These are phyloP conservation scores for Tuber borchii DNA, from an alignment of 495 filamentous ascomycete species.

Conservation along the genomic window DNA sequence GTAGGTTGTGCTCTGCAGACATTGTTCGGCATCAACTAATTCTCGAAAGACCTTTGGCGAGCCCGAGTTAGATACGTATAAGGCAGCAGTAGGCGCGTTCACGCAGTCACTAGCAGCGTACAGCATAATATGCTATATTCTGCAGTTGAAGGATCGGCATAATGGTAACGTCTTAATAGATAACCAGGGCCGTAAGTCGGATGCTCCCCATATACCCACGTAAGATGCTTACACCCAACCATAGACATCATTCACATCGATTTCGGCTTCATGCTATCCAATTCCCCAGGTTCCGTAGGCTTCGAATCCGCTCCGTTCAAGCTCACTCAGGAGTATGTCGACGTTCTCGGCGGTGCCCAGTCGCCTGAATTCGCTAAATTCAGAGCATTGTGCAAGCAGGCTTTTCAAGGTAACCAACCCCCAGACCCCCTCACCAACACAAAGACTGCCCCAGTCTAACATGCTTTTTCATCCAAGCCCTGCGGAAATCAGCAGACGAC, in stretches of 20 bases:
- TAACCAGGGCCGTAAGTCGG: conserved; percentile 55
- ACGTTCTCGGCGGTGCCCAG: conserved; percentile 62
- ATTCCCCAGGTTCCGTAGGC: conserved; percentile 67
- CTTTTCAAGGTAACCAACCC: conserved; percentile 63
- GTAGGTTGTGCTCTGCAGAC: conserved; percentile 14
- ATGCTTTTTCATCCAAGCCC: conserved; percentile 46
- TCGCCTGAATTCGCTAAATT: conserved; percentile 59
- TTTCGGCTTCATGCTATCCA: conserved; percentile 76
- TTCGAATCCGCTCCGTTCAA: conserved; percentile 77
- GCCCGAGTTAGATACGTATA: conserved; percentile 56
- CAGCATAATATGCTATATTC: conserved; percentile 66
- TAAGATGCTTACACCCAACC: background rate
- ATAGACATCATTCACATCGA: conserved; percentile 69
- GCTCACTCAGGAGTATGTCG: conserved; percentile 69
- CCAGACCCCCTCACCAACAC: conserved; percentile 13
- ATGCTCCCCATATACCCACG: background rate
- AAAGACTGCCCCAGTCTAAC: conserved; percentile 13
- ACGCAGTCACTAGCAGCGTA: conserved; percentile 65
- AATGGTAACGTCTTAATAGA: conserved; percentile 75
- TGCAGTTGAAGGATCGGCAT: conserved; percentile 74
- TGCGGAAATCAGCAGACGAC: conserved; percentile 63
- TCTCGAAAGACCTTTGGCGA: conserved; percentile 54
- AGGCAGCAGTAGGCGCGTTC: conserved; percentile 61
- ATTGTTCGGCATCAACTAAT: conserved; percentile 17
- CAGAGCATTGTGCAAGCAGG: conserved; percentile 64